Evolutionary conservation across 805 yeast genomes (phyloP).

Genomic region (Metschnikowia cubensis): DNA sequence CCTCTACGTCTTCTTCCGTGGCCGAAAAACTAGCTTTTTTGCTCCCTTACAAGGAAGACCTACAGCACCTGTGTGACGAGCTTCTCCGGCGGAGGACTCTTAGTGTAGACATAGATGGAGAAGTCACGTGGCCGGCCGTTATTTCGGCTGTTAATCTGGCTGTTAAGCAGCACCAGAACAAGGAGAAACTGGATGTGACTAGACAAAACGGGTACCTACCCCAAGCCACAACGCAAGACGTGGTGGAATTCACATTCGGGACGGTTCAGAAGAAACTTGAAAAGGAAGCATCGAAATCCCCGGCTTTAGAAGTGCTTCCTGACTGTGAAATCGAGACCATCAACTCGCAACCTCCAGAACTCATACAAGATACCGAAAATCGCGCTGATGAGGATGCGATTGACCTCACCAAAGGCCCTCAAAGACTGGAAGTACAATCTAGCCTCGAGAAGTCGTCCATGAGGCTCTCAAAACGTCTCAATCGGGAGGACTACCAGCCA

Average conservation of each 20-base stretch:
- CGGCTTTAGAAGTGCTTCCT: not conserved
- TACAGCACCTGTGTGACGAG: conserved; percentile 21
- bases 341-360: not conserved
- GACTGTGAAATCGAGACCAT: not conserved
- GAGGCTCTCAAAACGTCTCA: conserved; percentile 32
- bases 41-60: conserved; percentile 28
- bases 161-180: conserved; percentile 28
- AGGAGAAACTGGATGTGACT: conserved; percentile 33
- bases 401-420: not conserved
- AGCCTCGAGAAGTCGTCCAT: conserved; percentile 15
- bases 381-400: not conserved
- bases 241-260: conserved; percentile 30
- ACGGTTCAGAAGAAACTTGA: not conserved
- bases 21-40: conserved; percentile 26
- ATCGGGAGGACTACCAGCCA: conserved; percentile 21
- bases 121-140: conserved; percentile 24
- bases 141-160: conserved; percentile 32
- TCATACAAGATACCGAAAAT: not conserved
- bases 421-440: not conserved
- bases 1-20: not conserved
- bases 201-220: conserved; percentile 46
- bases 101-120: conserved; percentile 6
- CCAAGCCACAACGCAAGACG: conserved; percentile 46
- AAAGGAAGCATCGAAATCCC: not conserved
- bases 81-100: conserved; percentile 10